phyloP scores from a whole-genome alignment of 768 basidiomycete species.

The Phlebiopsis flavidoalba region DNA sequence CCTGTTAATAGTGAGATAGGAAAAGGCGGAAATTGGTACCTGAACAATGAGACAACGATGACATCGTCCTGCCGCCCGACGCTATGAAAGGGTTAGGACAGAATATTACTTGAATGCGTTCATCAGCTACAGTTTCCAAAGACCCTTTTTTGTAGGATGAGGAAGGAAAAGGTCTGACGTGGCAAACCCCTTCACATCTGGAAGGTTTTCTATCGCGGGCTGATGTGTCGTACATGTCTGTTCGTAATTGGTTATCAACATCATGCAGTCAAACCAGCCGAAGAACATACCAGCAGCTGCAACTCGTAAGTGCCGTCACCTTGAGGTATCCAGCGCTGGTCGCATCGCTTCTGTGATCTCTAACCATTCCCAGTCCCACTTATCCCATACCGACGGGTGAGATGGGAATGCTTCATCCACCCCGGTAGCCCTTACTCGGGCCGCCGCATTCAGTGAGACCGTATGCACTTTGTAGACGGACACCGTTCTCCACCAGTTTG shows the following conservation, averaged over 20 bases:
- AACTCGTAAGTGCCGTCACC: slow-evolving; percentile 15
- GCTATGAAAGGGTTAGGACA: slow-evolving; percentile 4
- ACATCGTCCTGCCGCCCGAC: slow-evolving; percentile 37
- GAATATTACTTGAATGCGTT: too few species aligned
- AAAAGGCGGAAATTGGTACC: too few species aligned
- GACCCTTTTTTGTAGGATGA: slow-evolving; percentile 15
- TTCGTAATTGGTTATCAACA: neutral
- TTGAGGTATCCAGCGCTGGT: neutral
- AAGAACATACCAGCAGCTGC: slow-evolving; percentile 7
- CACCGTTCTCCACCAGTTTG: too few species aligned
- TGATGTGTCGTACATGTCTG: slow-evolving; percentile 6
- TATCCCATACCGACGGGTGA: too few species aligned
- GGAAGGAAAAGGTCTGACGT: slow-evolving; percentile 15
- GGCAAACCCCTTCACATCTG: slow-evolving; percentile 14
- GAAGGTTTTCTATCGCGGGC: slow-evolving; percentile 14
- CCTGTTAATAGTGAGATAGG: too few species aligned
- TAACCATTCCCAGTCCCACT: too few species aligned
- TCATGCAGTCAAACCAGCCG: too few species aligned
- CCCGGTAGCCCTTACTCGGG: too few species aligned
- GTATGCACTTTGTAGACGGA: too few species aligned
- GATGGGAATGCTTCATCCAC: too few species aligned
- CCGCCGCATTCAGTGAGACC: too few species aligned
- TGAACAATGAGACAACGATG: slow-evolving; percentile 27
- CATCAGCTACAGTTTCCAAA: slow-evolving; percentile 23
- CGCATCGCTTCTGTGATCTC: too few species aligned